Base-by-base conservation (phyloP, 2,329 filamentous ascomycete species). In the Cladophialophora yegresii region DNA sequence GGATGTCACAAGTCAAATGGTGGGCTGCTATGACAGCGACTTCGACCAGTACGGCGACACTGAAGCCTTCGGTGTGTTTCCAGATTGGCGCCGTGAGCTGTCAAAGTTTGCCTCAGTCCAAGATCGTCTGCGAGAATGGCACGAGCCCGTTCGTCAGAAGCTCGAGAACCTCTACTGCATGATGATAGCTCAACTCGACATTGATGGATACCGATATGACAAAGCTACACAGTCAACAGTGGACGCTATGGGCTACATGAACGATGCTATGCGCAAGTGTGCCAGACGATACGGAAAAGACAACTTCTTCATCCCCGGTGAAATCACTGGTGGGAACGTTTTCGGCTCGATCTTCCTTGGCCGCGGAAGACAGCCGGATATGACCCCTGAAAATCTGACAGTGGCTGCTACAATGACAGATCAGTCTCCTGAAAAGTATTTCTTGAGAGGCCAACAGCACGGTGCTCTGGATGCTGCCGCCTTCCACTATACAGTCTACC, bases 61-160 rank as follows among this genome's bases (percentile, higher is more conserved):
- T 26, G 84, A 85, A 72, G 85, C 85, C 47, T 87, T 88, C 69
- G 86, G 86, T 67, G 82, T 85, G 13, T 87, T 83, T 63, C 83
- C 85, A 0, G 84, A 88, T 71, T 88, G 84, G 83, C 77, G 87
- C 70, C 83, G 85, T 72, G 84, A 89, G 72, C 78, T 89, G 49
- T 82, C 85, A 22, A 89, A 88, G 69, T 89, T 89, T 74, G 85
- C 85, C 54, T 86, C 83, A 49, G 86, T 88, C 0, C 87, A 89
- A 74, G 87, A 89, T 73, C 85, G 87, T 71, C 77, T 89, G 2
- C 82, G 87, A 58, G 86, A 88, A 70, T 89, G 87, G 87, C 71
- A 81, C 28, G 83, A 84, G 2, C 81, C 81, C 12, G 86, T 88
- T 0, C 76, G 82, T 33, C 79, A 82, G 54, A 85, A 84, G 69